Base-by-base conservation (phyloP, 495 filamentous ascomycete genomes). In the Thermothielavioides terrestris region DNA sequence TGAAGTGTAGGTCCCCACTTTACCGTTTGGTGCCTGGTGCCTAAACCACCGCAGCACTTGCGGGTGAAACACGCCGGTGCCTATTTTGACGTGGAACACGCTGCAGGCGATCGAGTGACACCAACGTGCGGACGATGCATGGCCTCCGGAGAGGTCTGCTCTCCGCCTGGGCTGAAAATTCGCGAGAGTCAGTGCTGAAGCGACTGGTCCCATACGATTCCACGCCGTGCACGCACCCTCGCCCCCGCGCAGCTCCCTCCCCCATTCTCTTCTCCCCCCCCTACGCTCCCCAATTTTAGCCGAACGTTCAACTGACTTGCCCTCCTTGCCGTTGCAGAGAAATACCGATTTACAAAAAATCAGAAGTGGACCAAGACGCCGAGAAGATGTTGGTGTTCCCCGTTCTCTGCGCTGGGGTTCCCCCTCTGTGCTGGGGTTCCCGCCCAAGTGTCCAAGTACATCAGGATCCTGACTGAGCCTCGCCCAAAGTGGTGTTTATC, bases 41-140 rank as follows among this genome's bases (percentile, higher is more conserved):
- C 22, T 28, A 8, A n/a, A 25, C 21, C 21, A 12, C 20, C 38
- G 9, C 20, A 14, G 10, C 31, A 34, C 31, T 34, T 12, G 11
- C 31, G 15, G 5, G 3, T 12, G 9, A 37, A 6, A 37, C n/a
- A 15, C 38, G 28, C 28, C 28, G 9, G 28, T 31, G 39, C 26
- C 39, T 42, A 15, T 20, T 17, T 22, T 3, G 18, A 14, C 6
- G 3, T 15, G 21, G 15, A 25, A 42, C 7, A 32, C 27, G 41
- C 46, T 48, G 25, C 55, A 74, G 71, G 71, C 53, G 71, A 74
- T 41, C 66, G 71, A 50, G 59, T 61, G 10, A 65, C 62, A 36
- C 71, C 71, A 18, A 61, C 54, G 42, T 73, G 71, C 44, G 66
- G 68, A 47, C 63, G 69, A 28, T 74, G 71, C 34, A 48, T 35